A percentile compares a stretch with the other conserved stretches of the same genome.
phyloP scores from a whole-genome alignment of 73 alveolate species.

The Effrenium voratum region DNA sequence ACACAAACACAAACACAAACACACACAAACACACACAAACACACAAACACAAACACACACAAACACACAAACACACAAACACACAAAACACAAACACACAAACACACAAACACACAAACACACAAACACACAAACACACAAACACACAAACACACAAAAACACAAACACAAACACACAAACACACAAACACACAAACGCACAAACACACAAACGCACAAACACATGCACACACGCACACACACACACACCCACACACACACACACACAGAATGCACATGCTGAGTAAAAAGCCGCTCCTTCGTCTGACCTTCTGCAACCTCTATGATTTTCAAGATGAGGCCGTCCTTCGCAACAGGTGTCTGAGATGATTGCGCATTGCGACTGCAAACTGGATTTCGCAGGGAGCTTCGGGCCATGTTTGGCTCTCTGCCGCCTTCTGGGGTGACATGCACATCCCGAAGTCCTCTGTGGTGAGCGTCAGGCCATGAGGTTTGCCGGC shows the following conservation, averaged over 20 bases:
- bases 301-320: slow-evolving; percentile 58
- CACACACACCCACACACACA: background rate
- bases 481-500: slow-evolving; percentile 72
- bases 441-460: too few species aligned
- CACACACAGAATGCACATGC: too few species aligned
- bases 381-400: too few species aligned
- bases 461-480: slow-evolving; percentile 59
- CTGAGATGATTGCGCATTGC: too few species aligned
- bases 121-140: background rate
- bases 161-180: background rate
- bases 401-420: too few species aligned
- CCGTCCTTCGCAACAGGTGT: slow-evolving; percentile 21
- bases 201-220: background rate
- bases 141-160: background rate
- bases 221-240: background rate
- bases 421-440: too few species aligned
- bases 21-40: too few species aligned
- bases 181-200: background rate
- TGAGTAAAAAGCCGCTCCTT: background rate
- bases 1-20: too few species aligned
- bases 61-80: too few species aligned
- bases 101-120: too few species aligned
- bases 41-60: too few species aligned
- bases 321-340: slow-evolving; percentile 64
- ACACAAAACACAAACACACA: too few species aligned